Evolutionary conservation across 2,329 filamentous ascomycete genomes (phyloP).

Genomic region (Xylariaceae sp.): DNA sequence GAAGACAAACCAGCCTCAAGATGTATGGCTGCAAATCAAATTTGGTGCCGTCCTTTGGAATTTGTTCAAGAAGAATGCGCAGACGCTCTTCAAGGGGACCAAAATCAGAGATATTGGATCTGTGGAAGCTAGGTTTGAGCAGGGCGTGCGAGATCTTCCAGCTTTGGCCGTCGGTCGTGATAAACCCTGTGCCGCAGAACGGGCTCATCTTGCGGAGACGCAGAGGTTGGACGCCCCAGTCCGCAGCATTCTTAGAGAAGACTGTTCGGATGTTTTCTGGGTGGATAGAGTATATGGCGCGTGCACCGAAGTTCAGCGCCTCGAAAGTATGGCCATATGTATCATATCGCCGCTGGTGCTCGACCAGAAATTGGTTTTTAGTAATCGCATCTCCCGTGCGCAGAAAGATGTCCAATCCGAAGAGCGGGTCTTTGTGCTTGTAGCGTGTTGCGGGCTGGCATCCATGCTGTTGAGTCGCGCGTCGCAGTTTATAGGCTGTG

Average conservation of each 20-base stretch:
- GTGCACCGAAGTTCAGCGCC: constrained; percentile 20
- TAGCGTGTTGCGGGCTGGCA: constrained; percentile 18
- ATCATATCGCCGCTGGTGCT: constrained; percentile 23
- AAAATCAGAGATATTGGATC: constrained; percentile 21
- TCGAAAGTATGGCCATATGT: constrained; percentile 22
- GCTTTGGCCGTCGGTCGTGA: constrained; percentile 20
- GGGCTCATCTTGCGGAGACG: constrained; percentile 22
- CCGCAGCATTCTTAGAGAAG: constrained; percentile 21
- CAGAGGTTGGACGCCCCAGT: constrained; percentile 21
- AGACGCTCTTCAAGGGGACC: constrained; percentile 21
- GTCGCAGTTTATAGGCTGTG: constrained; percentile 16
- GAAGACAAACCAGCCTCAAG: constrained; percentile 19
- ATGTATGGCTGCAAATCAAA: constrained; percentile 23
- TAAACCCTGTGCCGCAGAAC: constrained; percentile 21
- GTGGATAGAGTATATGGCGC: constrained; percentile 19
- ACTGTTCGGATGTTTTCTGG: constrained; percentile 21
- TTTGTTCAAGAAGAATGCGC: constrained; percentile 16
- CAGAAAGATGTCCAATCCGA: constrained; percentile 23
- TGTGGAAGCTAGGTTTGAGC: constrained; percentile 23
- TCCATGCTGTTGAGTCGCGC: constrained; percentile 19
- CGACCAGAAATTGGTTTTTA: constrained; percentile 21
- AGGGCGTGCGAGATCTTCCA: constrained; percentile 24
- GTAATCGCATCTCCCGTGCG: constrained; percentile 19
- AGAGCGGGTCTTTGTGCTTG: constrained; percentile 21
- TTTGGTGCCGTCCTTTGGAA: constrained; percentile 22